Evolutionary conservation across 1,284 basidiomycete species (phyloP), one percentile per base, ranked within the genome.

Genomic region (Moesziomyces sp.): DNA sequence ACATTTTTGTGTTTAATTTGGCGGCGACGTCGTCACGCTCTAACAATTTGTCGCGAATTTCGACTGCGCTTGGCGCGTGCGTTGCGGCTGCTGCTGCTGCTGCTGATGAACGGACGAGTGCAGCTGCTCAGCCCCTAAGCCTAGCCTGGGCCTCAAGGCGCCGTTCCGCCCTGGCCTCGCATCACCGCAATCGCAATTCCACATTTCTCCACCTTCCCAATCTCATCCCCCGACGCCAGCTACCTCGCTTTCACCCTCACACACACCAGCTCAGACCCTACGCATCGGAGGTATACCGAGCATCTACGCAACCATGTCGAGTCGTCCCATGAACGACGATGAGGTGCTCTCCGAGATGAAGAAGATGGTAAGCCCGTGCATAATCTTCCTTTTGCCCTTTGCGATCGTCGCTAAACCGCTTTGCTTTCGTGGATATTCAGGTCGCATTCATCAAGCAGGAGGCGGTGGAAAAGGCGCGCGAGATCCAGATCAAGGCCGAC

Each of bases 331-430:
- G 75, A 96, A 95, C 84, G 96, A 98, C 83, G 94, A 96, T 82
- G 95, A 98, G 87, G 95, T 98, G 42, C 88, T 94, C 83, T 92
- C 87, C 80, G 95, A 98, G 88, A 94, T 97, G 93, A 97, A 94
- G 88, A 98, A 98, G 90, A 97, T 98, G 95, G 95, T 79, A 52
- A 23, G 74, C 38, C 38, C 40, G 19, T 46, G 11, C 26, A 21
- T 16, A 23, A 7, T 11, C 24, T 46, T 21, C 3, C 6, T 24
- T 18, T 14, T 30, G 19, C 26, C 24, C 14, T 16, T 24, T 24
- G 45, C 45, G n/a, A 18, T 18, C 24, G n/a, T n/a, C 28, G 24
- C 5, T 21, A 26, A 26, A 26, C 24, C 24, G 24, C 24, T 26
- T 7, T 26, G 3, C 24, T 26, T 26, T 26, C 24, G 24, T 26